A percentile compares a stretch with the other conserved stretches of the same genome.
Evolutionary conservation across 352 stramenopile genomes (phyloP).

Genomic region (Globisporangium takayamanum): DNA sequence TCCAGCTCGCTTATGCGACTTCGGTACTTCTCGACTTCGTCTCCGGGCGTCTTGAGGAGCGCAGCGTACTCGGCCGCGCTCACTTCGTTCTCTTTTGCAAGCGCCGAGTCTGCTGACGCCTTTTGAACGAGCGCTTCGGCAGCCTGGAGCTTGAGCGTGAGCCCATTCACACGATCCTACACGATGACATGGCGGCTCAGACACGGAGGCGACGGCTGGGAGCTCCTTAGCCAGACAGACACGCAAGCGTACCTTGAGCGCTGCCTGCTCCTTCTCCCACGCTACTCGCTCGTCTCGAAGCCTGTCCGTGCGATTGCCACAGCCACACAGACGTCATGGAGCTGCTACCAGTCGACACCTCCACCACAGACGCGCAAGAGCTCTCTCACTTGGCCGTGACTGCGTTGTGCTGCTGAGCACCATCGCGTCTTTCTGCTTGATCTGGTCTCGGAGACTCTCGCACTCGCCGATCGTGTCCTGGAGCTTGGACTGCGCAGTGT

Average conservation of each 20-base stretch:
- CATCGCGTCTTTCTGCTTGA: slow-evolving; percentile 71
- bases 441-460: slow-evolving; percentile 55
- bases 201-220: background rate
- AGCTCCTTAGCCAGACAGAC: background rate
- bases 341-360: background rate
- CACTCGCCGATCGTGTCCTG: slow-evolving; percentile 41
- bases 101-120: slow-evolving; percentile 9
- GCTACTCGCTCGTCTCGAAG: slow-evolving; percentile 47
- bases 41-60: slow-evolving; percentile 34
- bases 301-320: slow-evolving; percentile 13
- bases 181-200: background rate
- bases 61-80: slow-evolving; percentile 14
- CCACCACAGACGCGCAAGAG: background rate
- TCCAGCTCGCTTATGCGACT: slow-evolving; percentile 30
- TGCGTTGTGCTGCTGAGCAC: slow-evolving; percentile 54
- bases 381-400: slow-evolving; percentile 37
- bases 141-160: slow-evolving; percentile 50
- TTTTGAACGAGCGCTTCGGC: slow-evolving; percentile 36
- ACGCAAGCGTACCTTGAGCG: slow-evolving; percentile 30
- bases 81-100: slow-evolving; percentile 20
- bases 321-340: background rate
- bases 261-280: slow-evolving; percentile 41
- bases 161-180: slow-evolving; percentile 43
- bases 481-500: slow-evolving; percentile 53
- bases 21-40: slow-evolving; percentile 48